Conservation (phyloP, 1,284 basidiomycete species). For the Cryptococcus sp. region DNA sequence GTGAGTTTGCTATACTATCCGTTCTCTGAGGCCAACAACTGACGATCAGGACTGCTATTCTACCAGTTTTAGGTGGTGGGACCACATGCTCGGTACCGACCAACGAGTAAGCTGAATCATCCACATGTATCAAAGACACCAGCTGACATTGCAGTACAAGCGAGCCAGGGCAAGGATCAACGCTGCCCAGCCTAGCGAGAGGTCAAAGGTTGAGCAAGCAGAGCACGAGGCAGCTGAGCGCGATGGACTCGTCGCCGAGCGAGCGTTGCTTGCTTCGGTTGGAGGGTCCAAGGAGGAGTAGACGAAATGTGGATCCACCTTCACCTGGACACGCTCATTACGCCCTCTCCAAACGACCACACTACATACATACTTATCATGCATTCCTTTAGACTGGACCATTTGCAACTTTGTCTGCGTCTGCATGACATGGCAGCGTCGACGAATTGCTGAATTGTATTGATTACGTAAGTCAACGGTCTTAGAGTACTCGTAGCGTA, state of each 20-base stretch:
- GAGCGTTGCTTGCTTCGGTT: constrained; percentile 18
- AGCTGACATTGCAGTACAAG: constrained; percentile 55
- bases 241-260: constrained; percentile 68
- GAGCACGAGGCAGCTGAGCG: constrained; percentile 55
- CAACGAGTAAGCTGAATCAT: constrained; percentile 48
- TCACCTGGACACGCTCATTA: not conserved
- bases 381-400: too few species aligned
- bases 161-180: constrained; percentile 62
- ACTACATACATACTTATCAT: not conserved
- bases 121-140: too few species aligned
- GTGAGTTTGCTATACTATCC: constrained; percentile 4
- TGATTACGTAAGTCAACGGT: too few species aligned
- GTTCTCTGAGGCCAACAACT: constrained; percentile 1
- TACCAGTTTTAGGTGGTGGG: constrained; percentile 89
- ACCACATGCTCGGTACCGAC: constrained; percentile 78
- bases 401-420: too few species aligned
- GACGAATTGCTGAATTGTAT: too few species aligned
- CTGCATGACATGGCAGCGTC: too few species aligned
- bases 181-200: constrained; percentile 52
- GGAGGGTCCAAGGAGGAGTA: not conserved
- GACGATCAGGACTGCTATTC: constrained; percentile 60
- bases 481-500: too few species aligned
- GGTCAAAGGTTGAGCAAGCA: constrained; percentile 47
- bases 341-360: not conserved
- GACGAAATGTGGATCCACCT: not conserved